Evolutionary conservation across 345 rosid species (phyloP), one percentile per base, ranked within the genome.

Genomic region (Microcos paniculata): DNA sequence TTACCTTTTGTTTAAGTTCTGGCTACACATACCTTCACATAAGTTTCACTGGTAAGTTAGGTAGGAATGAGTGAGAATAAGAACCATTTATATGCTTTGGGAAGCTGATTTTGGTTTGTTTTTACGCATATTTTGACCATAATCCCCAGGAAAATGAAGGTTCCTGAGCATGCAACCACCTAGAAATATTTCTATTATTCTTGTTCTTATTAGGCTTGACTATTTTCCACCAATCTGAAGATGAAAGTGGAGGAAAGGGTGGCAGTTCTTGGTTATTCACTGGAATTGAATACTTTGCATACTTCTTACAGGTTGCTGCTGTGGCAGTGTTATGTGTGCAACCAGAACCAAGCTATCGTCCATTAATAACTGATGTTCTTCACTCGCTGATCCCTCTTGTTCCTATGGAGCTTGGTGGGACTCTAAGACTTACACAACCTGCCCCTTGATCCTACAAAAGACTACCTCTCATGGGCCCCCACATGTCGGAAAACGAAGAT

Each of bases 311-410:
- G 99, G 97, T 93, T 35, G 99, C 99, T 0, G 99, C 99, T 42
- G 96, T 96, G 62, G 96, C 99, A 35, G 89, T 96, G 40, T 80
- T 96, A 72, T 96, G 98, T 66, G 89, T 96, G 79, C 99, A 96
- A 81, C 92, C 98, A 5, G 98, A 96, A 76, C 97, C 98, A 19
- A 85, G 93, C 65, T 96, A 96, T 65, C 89, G 99, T 0, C 99
- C 99, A 0, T 84, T 96, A 72, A 93, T 96, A 40, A 88, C 91
- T 0, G 99, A 96, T 67, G 97, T 96, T 7, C 80, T 96, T 78
- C 96, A 96, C 76, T 93, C 99, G 59, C 93, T 96, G 18, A 77
- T 93, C 72, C 98, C 99, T 18, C 87, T 93, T 4, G 88, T 96
- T 66, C 91, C 99, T 3, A 4, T 88, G 11, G 96, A 92, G 80